Conservation (phyloP, 768 basidiomycete genomes). For the Sarcodon aspratus region DNA sequence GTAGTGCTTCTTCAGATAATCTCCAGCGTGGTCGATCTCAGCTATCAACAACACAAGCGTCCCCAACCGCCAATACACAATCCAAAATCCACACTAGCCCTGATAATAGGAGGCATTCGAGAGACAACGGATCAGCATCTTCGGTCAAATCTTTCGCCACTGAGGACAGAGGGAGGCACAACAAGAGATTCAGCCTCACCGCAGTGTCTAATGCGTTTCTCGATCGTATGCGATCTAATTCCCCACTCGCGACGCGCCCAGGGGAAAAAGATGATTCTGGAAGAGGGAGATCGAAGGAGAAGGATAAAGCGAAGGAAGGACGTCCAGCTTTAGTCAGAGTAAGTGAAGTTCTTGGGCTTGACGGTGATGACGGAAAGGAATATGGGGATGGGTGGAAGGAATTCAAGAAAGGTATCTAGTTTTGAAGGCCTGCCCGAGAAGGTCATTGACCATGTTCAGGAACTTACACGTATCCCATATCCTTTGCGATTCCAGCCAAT, state of each 20-base stretch:
- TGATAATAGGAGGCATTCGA: too few relatives aligned
- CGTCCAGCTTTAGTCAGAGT: slow-evolving; percentile 22
- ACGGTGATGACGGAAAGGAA: slow-evolving; percentile 29
- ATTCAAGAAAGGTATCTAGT: slow-evolving; percentile 65
- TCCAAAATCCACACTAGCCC: too few relatives aligned
- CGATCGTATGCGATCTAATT: slow-evolving; percentile 35
- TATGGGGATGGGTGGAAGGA: slow-evolving; percentile 64
- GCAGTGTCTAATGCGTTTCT: slow-evolving; percentile 36
- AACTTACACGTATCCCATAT: slow-evolving; percentile 89
- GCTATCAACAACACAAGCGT: too few relatives aligned
- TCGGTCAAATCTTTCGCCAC: too few relatives aligned
- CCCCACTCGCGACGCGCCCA: slow-evolving; percentile 17
- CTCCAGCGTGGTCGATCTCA: too few relatives aligned
- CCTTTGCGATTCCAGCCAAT: slow-evolving; percentile 72
- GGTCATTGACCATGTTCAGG: slow-evolving; percentile 31
- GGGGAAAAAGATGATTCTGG: neutral
- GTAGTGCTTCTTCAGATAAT: too few relatives aligned
- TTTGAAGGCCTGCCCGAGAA: neutral
- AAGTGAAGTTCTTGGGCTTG: slow-evolving; percentile 28
- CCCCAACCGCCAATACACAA: too few relatives aligned
- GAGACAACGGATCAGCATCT: too few relatives aligned
- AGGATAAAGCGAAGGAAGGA: slow-evolving; percentile 16
- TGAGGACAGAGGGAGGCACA: slow-evolving; percentile 10
- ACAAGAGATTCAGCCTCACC: slow-evolving; percentile 41
- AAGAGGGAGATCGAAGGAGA: slow-evolving; percentile 5